These are phyloP conservation scores for Botrytis tulipae DNA, from an alignment of 2,329 filamentous ascomycete genomes.

Conservation along the genomic window DNA sequence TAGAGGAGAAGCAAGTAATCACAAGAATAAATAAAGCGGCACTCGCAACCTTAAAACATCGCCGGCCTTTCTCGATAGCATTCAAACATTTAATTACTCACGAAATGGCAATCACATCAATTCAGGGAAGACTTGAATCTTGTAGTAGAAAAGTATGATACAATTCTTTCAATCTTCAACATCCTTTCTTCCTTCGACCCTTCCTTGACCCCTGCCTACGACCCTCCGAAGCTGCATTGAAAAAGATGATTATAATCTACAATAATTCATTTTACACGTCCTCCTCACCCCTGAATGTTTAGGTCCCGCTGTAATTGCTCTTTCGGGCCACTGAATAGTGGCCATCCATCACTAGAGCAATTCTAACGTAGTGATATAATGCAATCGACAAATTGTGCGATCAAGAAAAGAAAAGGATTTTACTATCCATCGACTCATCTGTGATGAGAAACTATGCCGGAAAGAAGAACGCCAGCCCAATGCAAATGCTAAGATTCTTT, in stretches of 20 bases:
- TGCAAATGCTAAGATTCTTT: slow-evolving; percentile 12
- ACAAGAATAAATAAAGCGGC: background rate
- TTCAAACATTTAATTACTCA: background rate
- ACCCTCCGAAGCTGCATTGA: background rate
- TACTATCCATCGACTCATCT: slow-evolving; percentile 2
- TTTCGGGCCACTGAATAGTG: background rate
- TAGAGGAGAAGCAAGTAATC: background rate
- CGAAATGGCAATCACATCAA: background rate
- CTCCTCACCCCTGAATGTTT: background rate
- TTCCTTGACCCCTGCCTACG: background rate
- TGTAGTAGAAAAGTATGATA: slow-evolving; percentile 1
- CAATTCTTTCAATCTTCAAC: background rate
- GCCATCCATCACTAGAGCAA: background rate
- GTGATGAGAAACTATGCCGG: background rate
- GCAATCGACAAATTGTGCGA: background rate
- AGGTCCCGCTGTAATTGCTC: background rate
- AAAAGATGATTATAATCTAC: slow-evolving; percentile 6
- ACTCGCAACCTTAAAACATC: background rate
- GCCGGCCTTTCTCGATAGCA: too few species aligned
- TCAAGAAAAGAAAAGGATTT: background rate
- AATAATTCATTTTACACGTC: background rate
- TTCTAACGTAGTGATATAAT: slow-evolving; percentile 5
- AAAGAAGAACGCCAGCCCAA: slow-evolving; percentile 12
- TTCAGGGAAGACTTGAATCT: background rate
- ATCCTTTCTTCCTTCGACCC: too few species aligned